Evolutionary conservation across 805 yeast species (phyloP).

Genomic region (Kuraishia ogatae): DNA sequence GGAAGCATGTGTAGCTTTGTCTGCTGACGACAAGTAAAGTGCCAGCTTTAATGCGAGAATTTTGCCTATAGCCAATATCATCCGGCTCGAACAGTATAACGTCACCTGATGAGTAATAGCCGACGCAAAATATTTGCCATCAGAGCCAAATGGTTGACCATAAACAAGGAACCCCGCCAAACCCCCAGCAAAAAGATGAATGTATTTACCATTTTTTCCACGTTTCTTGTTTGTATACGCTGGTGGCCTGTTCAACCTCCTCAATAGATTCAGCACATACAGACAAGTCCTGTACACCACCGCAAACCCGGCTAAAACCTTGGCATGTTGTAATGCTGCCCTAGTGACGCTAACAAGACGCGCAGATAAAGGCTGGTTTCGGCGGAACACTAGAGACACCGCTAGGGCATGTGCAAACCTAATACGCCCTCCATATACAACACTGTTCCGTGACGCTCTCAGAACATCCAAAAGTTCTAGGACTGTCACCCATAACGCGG

Average conservation of each 20-base stretch:
- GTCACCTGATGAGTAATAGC: constrained; percentile 65
- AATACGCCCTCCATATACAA: constrained; percentile 4
- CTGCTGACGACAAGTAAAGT: constrained; percentile 11
- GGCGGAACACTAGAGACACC: constrained; percentile 2
- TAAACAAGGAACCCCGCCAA: constrained; percentile 21
- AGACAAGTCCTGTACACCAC: constrained; percentile 15
- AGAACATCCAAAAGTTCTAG: constrained; percentile 2
- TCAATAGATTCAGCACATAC: not conserved
- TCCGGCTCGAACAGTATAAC: constrained; percentile 64
- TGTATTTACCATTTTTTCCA: not conserved
- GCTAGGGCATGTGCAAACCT: constrained; percentile 6
- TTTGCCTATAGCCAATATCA: constrained; percentile 52
- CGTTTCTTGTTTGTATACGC: not conserved
- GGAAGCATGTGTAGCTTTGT: not conserved
- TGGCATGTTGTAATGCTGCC: constrained; percentile 22
- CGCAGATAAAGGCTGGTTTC: constrained; percentile 1
- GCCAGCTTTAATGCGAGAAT: constrained; percentile 25
- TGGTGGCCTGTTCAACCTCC: not conserved
- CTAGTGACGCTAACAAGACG: constrained; percentile 1
- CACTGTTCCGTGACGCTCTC: constrained; percentile 4
- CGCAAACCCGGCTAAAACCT: constrained; percentile 21
- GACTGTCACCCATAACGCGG: not conserved
- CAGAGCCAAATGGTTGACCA: constrained; percentile 10
- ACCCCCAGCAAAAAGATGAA: constrained; percentile 20
- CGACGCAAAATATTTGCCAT: constrained; percentile 8